Percentiles rank a stretch among this genome's conserved stretches.
These are phyloP conservation scores for Catharanthus roseus DNA, from an alignment of 257 asterid genomes.

Conservation along the genomic window DNA sequence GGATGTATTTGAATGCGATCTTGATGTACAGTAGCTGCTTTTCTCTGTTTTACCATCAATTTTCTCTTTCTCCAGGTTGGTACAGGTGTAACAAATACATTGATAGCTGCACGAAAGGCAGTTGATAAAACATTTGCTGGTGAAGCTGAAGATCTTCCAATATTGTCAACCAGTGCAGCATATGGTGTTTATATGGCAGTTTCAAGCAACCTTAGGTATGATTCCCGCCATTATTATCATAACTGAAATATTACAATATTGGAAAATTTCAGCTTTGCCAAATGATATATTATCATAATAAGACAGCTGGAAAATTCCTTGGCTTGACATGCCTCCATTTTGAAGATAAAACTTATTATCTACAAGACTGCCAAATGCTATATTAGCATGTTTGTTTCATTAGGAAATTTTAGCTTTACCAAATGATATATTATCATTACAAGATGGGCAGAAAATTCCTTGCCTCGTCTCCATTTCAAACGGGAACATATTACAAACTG, in stretches of 20 bases:
- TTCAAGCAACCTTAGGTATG: slow-evolving; percentile 88
- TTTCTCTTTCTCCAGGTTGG: slow-evolving; percentile 50
- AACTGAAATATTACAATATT: background rate
- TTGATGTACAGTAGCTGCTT: background rate
- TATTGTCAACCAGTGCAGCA: slow-evolving; percentile 68
- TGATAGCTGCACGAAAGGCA: slow-evolving; percentile 64
- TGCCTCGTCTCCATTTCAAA: too few species aligned
- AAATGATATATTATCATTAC: too few species aligned
- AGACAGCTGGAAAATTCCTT: background rate
- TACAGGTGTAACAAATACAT: slow-evolving; percentile 75
- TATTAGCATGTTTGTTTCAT: too few species aligned
- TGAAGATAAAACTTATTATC: too few species aligned
- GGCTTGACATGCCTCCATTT: background rate
- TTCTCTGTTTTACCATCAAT: background rate
- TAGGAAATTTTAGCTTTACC: too few species aligned
- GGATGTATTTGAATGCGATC: background rate
- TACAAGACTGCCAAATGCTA: too few species aligned
- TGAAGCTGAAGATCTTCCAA: slow-evolving; percentile 84
- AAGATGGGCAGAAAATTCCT: too few species aligned
- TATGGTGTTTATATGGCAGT: slow-evolving; percentile 95
- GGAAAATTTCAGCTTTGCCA: background rate
- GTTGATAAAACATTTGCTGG: slow-evolving; percentile 71
- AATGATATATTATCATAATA: background rate
- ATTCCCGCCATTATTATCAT: slow-evolving; percentile 6
- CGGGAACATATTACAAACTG: background rate